Evolutionary conservation across 2,329 filamentous ascomycete species (phyloP), one percentile per base, ranked within the genome.

Genomic region (Thermoascus crustaceus): DNA sequence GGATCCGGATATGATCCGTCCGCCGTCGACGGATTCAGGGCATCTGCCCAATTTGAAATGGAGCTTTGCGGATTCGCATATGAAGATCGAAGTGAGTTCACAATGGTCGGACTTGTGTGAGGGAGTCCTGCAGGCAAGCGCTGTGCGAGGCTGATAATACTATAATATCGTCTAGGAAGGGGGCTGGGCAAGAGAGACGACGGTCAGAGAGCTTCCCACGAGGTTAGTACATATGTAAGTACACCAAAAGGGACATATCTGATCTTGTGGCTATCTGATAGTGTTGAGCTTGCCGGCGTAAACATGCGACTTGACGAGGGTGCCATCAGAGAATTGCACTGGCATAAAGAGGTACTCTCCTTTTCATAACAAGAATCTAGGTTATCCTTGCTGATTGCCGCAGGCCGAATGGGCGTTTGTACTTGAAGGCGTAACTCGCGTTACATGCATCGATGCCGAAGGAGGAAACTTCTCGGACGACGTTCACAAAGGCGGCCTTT

Each of bases 271-370:
- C 5, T n/a, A 32, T 11, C 18, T 21, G 10, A 33, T 6, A 59
- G 55, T 20, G 72, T 75, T n/a, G 79, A 85, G 53, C 71, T 87
- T 29, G 82, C 82, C 2, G 77, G 78, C 25, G 82, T 86, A 36
- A 85, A 87, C 55, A 87, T 87, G 82, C 74, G 82, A 7, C 73
- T 87, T 2, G 81, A 80, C 24, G 63, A 75, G 43, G 80, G 81
- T 22, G 82, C 80, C 20, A 84, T 84, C 47, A 78, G 82, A 18
- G 82, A 87, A 55, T 68, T 87, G 6, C 82, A 87, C 53, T 87
- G 82, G 82, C 82, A 87, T 66, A 84, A 82, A 48, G 79, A 85
- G 30, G 30, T 32, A 32, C 14, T 16, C 21, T 23, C 21, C 21
- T 23, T 23, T n/a, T 23, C 7, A 23, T n/a, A 7, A 23, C 21